Conservation (phyloP, 1,139 yeast genomes). For the Yamadazyma spencermartinsiae region DNA sequence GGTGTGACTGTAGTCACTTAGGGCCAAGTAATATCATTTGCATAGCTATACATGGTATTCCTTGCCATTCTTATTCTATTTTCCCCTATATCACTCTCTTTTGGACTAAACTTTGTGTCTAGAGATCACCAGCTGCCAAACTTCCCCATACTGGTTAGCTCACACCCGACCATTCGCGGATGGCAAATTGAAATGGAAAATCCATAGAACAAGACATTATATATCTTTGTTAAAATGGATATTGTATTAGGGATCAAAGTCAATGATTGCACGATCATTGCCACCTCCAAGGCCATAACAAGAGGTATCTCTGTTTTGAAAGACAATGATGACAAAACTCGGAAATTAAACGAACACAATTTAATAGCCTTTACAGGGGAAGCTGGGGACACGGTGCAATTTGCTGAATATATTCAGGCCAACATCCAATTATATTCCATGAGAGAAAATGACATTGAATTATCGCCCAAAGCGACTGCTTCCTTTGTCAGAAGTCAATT, state of each 20-base stretch:
- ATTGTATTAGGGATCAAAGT: constrained; percentile 84
- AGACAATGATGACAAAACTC: constrained; percentile 85
- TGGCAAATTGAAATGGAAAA: constrained; percentile 8
- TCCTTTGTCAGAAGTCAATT: constrained; percentile 85
- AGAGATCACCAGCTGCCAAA: too few species aligned
- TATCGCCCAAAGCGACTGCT: constrained; percentile 83
- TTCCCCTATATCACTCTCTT: too few species aligned
- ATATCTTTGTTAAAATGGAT: constrained; percentile 64
- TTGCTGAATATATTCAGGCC: constrained; percentile 92
- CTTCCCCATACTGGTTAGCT: neutral
- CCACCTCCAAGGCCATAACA: constrained; percentile 91
- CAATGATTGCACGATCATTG: constrained; percentile 76
- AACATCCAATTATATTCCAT: constrained; percentile 85
- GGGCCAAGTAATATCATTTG: too few species aligned
- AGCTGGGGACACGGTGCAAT: constrained; percentile 96
- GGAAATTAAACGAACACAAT: constrained; percentile 71
- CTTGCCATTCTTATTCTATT: too few species aligned
- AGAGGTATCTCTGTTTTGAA: constrained; percentile 91
- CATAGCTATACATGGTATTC: too few species aligned
- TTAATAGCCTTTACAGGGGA: constrained; percentile 93
- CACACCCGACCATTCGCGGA: constrained; percentile 6
- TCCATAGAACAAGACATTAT: neutral
- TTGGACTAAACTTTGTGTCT: too few species aligned
- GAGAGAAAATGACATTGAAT: constrained; percentile 76
- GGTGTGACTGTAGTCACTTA: too few species aligned